A percentile compares a stretch with the other conserved stretches of the same genome.
Conservation (phyloP, 176 grass and related monocot genomes). For the Pontederia paniculata region DNA sequence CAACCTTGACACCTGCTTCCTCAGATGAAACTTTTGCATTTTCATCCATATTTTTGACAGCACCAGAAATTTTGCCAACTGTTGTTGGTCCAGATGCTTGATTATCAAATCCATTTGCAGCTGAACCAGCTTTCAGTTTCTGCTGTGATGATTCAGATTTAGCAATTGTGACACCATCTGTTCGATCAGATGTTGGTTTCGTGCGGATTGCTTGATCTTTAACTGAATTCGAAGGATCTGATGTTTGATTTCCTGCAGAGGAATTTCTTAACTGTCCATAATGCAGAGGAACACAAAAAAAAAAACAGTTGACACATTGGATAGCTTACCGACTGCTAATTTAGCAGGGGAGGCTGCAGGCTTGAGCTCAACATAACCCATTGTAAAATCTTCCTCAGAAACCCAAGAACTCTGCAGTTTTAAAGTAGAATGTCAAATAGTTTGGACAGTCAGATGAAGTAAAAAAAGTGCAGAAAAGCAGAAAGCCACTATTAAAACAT, state of each 20-base stretch:
- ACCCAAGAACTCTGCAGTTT: slow-evolving; percentile 84
- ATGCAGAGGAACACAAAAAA: background rate
- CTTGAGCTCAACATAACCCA: slow-evolving; percentile 81
- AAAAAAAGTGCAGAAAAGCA: background rate
- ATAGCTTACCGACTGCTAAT: slow-evolving; percentile 43
- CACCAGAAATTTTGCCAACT: slow-evolving; percentile 43
- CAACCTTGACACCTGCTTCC: slow-evolving; percentile 39
- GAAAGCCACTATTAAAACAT: slow-evolving; percentile 5
- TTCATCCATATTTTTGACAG: slow-evolving; percentile 46
- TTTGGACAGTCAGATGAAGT: background rate
- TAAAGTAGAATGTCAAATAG: background rate
- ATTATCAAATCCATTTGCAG: slow-evolving; percentile 50
- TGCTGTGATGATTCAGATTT: slow-evolving; percentile 41
- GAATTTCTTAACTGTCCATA: slow-evolving; percentile 18
- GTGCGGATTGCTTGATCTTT: slow-evolving; percentile 45
- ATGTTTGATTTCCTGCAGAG: slow-evolving; percentile 44
- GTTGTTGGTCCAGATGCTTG: slow-evolving; percentile 30
- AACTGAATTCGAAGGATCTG: slow-evolving; percentile 31
- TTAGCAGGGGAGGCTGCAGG: slow-evolving; percentile 39
- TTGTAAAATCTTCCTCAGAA: slow-evolving; percentile 95
- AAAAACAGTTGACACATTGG: background rate
- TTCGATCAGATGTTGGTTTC: slow-evolving; percentile 68
- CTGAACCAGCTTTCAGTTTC: slow-evolving; percentile 32
- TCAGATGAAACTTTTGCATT: slow-evolving; percentile 39
- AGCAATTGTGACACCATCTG: slow-evolving; percentile 30